Evolutionary conservation across 1,284 basidiomycete genomes (phyloP).

Genomic region (Leccinum fuscescens): DNA sequence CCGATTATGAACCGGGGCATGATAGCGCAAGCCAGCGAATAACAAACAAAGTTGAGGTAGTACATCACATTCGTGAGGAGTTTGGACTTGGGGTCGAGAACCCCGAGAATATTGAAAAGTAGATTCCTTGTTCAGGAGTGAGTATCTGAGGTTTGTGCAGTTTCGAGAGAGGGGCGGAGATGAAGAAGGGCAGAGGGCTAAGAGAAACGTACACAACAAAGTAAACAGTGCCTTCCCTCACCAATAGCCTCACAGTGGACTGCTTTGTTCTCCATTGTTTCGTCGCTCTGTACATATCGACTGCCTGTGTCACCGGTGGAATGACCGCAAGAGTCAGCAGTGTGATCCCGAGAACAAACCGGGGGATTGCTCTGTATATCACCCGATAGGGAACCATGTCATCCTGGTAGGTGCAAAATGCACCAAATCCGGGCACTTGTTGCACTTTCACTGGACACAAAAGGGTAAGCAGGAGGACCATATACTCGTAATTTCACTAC

Average conservation of each 20-base stretch:
- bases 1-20: background rate
- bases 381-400: background rate
- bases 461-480: background rate
- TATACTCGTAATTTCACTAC: background rate
- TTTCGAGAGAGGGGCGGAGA: background rate
- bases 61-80: background rate
- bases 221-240: slow-evolving; percentile 16
- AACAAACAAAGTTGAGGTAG: background rate
- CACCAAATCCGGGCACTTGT: background rate
- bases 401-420: slow-evolving; percentile 5
- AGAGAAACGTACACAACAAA: slow-evolving; percentile 16
- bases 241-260: slow-evolving; percentile 4
- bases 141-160: background rate
- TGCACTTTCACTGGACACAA: slow-evolving; percentile 3
- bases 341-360: slow-evolving; percentile 3
- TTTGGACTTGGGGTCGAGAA: background rate
- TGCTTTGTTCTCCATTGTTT: slow-evolving; percentile 12
- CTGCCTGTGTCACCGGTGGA: slow-evolving; percentile 1
- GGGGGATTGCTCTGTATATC: slow-evolving; percentile 12
- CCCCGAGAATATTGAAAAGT: slow-evolving; percentile 6
- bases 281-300: slow-evolving; percentile 14
- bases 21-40: background rate
- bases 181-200: background rate
- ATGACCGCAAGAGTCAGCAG: slow-evolving; percentile 12
- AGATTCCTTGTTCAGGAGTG: background rate